A percentile compares a stretch with the other conserved stretches of the same genome.
Evolutionary conservation across 345 rosid genomes (phyloP).

Genomic region (Trapa bicornis): DNA sequence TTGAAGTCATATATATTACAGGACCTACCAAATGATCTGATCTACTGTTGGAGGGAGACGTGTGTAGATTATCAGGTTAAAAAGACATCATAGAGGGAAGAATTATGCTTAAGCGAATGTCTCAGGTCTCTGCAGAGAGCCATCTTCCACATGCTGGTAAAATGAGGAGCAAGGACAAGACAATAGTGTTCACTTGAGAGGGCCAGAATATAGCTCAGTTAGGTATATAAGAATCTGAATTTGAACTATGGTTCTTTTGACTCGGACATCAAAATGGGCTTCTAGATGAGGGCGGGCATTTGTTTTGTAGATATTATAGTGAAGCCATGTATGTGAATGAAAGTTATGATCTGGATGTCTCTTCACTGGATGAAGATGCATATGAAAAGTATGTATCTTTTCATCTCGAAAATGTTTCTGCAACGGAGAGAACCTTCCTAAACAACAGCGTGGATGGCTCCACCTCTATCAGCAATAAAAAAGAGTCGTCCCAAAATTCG

Average conservation of each 20-base stretch:
- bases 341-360: constrained; percentile 17
- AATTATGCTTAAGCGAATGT: constrained; percentile 12
- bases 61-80: constrained; percentile 15
- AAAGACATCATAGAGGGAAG: constrained; percentile 8
- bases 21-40: constrained; percentile 9
- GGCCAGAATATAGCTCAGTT: constrained; percentile 10
- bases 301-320: constrained; percentile 20
- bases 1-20: background rate
- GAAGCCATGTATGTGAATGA: constrained; percentile 36
- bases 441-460: constrained; percentile 23
- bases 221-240: constrained; percentile 17
- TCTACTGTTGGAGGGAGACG: constrained; percentile 23
- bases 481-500: constrained; percentile 22
- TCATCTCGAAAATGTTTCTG: constrained; percentile 42
- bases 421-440: constrained; percentile 21
- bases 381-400: constrained; percentile 36
- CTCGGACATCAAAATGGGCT: constrained; percentile 16
- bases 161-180: constrained; percentile 9
- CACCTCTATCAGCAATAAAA: constrained; percentile 16
- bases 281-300: constrained; percentile 14
- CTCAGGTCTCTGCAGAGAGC: constrained; percentile 22
- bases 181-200: constrained; percentile 14
- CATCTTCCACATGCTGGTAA: constrained; percentile 35
- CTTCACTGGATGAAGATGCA: constrained; percentile 20
- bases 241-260: constrained; percentile 24